Percentiles rank a stretch among this genome's conserved stretches.
phyloP scores from a whole-genome alignment of 495 filamentous ascomycete species.

The Neurospora discreta region DNA sequence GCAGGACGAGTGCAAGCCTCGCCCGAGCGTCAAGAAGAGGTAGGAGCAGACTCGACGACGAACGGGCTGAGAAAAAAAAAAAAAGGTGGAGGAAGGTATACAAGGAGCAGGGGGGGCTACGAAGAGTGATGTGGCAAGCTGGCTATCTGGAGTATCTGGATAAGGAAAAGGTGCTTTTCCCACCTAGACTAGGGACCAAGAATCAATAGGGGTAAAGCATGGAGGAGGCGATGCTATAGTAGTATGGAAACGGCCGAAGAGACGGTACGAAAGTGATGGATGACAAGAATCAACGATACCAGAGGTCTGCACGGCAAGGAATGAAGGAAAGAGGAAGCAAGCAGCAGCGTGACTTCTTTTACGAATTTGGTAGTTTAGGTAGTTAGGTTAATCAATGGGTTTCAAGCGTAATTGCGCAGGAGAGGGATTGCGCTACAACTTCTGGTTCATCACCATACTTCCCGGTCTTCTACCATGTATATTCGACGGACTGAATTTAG shows the following conservation, averaged over 20 bases:
- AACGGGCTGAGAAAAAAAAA: no score
- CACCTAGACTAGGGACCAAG: background rate
- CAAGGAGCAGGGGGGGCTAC: background rate
- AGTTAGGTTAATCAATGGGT: background rate
- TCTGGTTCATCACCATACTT: background rate
- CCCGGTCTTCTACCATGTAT: background rate
- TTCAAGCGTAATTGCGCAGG: background rate
- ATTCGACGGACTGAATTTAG: background rate
- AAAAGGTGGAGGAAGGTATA: background rate
- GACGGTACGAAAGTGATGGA: background rate
- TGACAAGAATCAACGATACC: background rate
- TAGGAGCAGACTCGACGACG: slow-evolving; percentile 7
- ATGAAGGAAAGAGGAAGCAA: background rate
- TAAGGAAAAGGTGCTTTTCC: background rate
- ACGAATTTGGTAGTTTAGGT: background rate
- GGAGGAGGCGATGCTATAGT: background rate
- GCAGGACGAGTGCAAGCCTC: slow-evolving; percentile 53
- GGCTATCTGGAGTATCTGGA: background rate
- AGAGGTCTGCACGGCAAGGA: background rate
- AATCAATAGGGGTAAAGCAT: background rate
- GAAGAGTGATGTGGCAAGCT: background rate
- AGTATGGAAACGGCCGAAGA: background rate
- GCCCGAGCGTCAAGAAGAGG: slow-evolving; percentile 31
- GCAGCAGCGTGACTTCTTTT: background rate
- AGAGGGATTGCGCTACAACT: background rate